phyloP scores from a whole-genome alignment of 2,329 filamentous ascomycete genomes.

The Botrytis hyacinthi region DNA sequence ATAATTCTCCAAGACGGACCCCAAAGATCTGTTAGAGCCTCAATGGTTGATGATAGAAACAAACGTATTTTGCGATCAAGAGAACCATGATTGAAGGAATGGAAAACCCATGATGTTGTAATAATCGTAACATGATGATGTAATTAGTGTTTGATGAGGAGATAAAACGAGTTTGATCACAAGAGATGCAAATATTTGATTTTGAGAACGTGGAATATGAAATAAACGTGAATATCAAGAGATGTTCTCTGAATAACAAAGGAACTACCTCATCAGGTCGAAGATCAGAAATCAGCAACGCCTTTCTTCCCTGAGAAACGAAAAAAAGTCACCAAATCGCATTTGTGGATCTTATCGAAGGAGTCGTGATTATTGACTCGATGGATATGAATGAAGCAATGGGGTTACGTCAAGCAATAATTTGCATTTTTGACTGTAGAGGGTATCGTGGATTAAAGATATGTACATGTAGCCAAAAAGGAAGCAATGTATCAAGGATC shows the following conservation, averaged over 20 bases:
- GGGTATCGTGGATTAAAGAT: neutral
- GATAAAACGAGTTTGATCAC: neutral
- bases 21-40: conserved; percentile 23
- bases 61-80: neutral
- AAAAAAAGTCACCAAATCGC: too few relatives aligned
- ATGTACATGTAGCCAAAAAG: neutral
- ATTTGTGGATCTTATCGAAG: neutral
- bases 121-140: neutral
- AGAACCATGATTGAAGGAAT: neutral
- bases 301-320: neutral
- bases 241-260: neutral
- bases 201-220: neutral
- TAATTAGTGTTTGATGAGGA: neutral
- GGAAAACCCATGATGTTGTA: neutral
- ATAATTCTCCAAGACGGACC: conserved; percentile 23
- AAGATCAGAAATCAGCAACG: neutral
- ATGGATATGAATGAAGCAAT: too few relatives aligned
- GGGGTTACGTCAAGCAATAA: neutral
- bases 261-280: neutral
- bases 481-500: neutral
- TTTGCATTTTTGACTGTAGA: neutral
- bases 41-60: conserved; percentile 18
- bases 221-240: neutral
- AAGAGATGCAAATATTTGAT: neutral
- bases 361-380: neutral